Percentiles rank a stretch among this genome's conserved stretches.
These are phyloP conservation scores for Veloporphyrellus conicus DNA, from an alignment of 1,284 basidiomycete genomes.

Conservation along the genomic window DNA sequence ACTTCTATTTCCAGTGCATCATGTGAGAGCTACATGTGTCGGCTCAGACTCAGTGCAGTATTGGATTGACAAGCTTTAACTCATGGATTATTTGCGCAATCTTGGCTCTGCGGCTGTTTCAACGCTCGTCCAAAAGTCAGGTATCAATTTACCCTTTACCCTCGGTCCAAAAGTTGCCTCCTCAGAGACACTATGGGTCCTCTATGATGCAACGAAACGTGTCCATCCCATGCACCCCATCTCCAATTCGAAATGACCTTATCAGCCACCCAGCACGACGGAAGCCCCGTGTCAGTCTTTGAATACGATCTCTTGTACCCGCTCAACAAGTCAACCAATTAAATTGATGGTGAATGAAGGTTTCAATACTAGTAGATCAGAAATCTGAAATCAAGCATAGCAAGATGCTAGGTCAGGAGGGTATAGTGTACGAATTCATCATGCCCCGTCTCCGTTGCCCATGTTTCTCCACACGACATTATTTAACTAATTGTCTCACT, in stretches of 20 bases:
- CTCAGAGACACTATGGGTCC: conserved; percentile 77
- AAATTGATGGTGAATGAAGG: no score
- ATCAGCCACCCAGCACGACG: conserved; percentile 72
- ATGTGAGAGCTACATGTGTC: no score
- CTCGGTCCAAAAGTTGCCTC: conserved; percentile 73
- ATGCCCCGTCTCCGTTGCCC: no score
- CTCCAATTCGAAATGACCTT: conserved; percentile 19
- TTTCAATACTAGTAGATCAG: no score
- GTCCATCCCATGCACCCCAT: conserved; percentile 41
- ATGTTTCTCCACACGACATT: neutral
- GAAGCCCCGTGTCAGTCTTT: conserved; percentile 79
- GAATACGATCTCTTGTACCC: conserved; percentile 76
- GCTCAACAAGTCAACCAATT: conserved; percentile 52
- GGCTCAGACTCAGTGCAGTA: no score
- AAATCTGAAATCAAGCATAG: no score
- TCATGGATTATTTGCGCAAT: conserved; percentile 81
- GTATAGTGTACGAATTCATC: no score
- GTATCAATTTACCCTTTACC: conserved; percentile 83
- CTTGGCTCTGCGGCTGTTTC: conserved; percentile 85
- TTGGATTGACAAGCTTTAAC: no score
- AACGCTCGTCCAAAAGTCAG: conserved; percentile 84
- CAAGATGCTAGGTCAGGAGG: no score
- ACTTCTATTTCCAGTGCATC: no score
- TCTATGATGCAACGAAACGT: conserved; percentile 85
- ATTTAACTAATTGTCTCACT: conserved; percentile 14